Base-by-base conservation (phyloP, 768 basidiomycete genomes). In the Boletus fagicola region DNA sequence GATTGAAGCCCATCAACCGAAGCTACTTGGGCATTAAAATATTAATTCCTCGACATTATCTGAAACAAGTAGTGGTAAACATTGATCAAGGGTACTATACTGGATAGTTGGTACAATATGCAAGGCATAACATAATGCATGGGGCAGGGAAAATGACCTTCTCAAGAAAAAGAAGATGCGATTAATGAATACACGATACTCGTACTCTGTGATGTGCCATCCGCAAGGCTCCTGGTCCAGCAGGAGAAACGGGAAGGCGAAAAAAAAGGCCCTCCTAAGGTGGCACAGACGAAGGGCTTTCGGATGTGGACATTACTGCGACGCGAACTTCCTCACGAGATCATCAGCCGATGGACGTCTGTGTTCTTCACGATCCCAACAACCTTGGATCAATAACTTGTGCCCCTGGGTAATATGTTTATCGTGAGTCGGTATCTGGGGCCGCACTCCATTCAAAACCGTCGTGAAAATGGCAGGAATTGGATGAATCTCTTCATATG, bases 311-410 rank as follows among this genome's bases (percentile, higher is more conserved):
- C 16, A 24, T 43, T 13, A 54, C 22, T 31, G 16, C 22, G 6
- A 26, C 12, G 43, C 56, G 26, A 68, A 59, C 38, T n/a, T 36
- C 30, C 7, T 30, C 28, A 40, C 35, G 5, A 68, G 63, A 5
- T 20, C 44, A 5, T 47, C 35, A 8, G 65, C 63, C 4, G 31
- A 50, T 35, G 68, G 68, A 31, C 68, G 67, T 16, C 18, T 56
- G 15, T 2, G 0, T 20, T 68, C 61, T n/a, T 60, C 50, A 2
- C 1, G 28, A 50, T 63, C 47, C 67, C 65, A 68, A 31, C 67
- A 68, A 31, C 5, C 42, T 33, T 8, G 48, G 15, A 68, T 70
- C 7, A 60, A 22, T 0, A 30, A 49, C 35, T 20, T 36, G 40
- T 70, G 43, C 54, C 42, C 15, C 3, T 0, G 18, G 18, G 48